phyloP scores from a whole-genome alignment of 495 filamentous ascomycete species.

The Aspergillus affinis region DNA sequence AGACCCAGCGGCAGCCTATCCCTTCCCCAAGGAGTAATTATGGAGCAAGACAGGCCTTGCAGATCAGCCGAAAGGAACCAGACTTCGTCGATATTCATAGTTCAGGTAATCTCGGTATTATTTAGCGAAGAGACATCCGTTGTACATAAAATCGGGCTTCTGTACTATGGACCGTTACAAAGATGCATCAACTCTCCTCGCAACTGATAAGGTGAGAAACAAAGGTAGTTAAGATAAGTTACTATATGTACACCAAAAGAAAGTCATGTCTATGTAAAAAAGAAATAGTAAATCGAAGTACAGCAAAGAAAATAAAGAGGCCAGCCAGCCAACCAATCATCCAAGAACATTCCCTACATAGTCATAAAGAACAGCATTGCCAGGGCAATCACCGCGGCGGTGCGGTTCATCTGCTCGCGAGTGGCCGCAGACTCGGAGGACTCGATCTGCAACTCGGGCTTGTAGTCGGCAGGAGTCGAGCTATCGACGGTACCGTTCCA shows the following conservation, averaged over 20 bases:
- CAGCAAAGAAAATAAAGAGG: neutral
- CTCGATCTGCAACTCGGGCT: conserved; percentile 12
- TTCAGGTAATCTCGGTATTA: too few species aligned
- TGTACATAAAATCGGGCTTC: too few species aligned
- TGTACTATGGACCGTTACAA: too few species aligned
- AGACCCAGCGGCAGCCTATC: too few species aligned
- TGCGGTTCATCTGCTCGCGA: conserved; percentile 6
- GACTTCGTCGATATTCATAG: too few species aligned
- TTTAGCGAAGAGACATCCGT: too few species aligned
- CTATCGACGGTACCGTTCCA: conserved; percentile 72
- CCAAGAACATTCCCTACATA: conserved; percentile 58
- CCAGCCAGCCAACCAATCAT: neutral
- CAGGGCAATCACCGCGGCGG: conserved; percentile 7
- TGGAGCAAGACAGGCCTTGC: neutral
- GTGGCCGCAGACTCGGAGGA: conserved; percentile 2
- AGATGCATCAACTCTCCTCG: too few species aligned
- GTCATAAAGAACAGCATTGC: conserved; percentile 51
- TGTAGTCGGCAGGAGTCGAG: conserved; percentile 25
- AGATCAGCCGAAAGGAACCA: too few species aligned
- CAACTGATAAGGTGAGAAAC: too few species aligned
- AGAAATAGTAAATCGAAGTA: neutral
- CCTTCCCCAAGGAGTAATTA: neutral
- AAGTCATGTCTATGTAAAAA: neutral
- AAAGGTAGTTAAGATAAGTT: neutral
- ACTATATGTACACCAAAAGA: neutral